phyloP scores from a whole-genome alignment of 805 yeast species.

The Starmerella floricola region DNA sequence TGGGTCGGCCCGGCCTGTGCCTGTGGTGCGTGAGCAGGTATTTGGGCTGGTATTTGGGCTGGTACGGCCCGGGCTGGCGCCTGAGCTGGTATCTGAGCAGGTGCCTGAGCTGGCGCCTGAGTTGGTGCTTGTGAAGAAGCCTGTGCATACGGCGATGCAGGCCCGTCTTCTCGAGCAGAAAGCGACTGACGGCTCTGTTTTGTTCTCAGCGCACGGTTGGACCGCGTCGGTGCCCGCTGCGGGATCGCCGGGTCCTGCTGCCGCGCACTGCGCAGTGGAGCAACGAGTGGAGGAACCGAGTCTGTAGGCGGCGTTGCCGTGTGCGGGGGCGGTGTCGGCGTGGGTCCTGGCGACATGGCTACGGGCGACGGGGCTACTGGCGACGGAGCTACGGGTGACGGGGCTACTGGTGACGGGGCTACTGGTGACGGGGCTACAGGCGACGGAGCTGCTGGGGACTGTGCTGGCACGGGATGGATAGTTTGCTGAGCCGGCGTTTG shows the following conservation, averaged over 20 bases:
- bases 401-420: neutral
- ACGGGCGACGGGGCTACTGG: neutral
- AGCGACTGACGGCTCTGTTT: neutral
- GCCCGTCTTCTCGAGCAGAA: neutral
- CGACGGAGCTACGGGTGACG: neutral
- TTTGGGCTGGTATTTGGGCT: too few species aligned
- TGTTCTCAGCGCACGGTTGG: neutral
- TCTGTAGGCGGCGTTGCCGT: neutral
- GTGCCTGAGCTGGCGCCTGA: neutral
- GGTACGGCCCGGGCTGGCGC: neutral
- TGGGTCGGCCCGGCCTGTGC: too few species aligned
- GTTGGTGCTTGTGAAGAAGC: too few species aligned
- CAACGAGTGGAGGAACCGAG: neutral
- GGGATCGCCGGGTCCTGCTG: neutral
- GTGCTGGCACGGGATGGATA: too few species aligned
- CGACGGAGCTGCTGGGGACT: neutral
- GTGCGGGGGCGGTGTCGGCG: neutral
- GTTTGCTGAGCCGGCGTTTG: too few species aligned
- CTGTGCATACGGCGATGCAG: too few species aligned
- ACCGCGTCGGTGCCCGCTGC: constrained; percentile 1
- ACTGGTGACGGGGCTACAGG: neutral
- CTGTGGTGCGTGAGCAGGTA: too few species aligned
- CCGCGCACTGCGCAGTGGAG: neutral
- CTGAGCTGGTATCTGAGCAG: neutral
- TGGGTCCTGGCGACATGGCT: neutral